phyloP scores from a whole-genome alignment of 495 filamentous ascomycete genomes.

The Alectoria sarmentosa region DNA sequence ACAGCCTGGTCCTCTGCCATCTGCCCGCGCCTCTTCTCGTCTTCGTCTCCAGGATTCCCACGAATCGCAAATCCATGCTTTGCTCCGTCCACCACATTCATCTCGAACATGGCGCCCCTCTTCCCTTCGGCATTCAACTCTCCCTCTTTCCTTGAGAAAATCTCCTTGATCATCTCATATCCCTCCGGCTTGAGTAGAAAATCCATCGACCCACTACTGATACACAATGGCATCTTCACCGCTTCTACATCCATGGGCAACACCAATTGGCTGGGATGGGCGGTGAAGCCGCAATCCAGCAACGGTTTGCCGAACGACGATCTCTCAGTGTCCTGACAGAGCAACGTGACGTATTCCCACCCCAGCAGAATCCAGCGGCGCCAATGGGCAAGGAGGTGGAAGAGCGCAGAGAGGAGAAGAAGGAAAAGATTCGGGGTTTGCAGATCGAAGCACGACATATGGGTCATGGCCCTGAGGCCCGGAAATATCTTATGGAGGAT shows the following conservation, averaged over 20 bases:
- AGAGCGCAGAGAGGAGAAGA: slow-evolving; percentile 41
- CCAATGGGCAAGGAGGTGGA: slow-evolving; percentile 33
- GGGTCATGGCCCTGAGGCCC: slow-evolving; percentile 18
- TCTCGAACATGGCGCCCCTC: too few relatives aligned
- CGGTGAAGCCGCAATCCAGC: slow-evolving; percentile 47
- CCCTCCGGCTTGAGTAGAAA: slow-evolving; percentile 33
- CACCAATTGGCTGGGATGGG: slow-evolving; percentile 45
- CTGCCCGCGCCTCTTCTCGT: slow-evolving; percentile 37
- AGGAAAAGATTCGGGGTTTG: slow-evolving; percentile 40
- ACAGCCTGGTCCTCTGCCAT: slow-evolving; percentile 49
- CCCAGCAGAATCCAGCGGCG: slow-evolving; percentile 55
- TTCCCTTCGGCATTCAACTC: background rate
- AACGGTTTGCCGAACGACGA: slow-evolving; percentile 30
- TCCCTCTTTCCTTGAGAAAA: slow-evolving; percentile 37
- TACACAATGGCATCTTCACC: slow-evolving; percentile 44
- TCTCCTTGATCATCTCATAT: slow-evolving; percentile 37
- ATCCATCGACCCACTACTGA: slow-evolving; percentile 52
- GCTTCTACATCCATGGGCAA: slow-evolving; percentile 49
- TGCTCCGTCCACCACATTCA: too few relatives aligned
- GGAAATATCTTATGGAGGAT: slow-evolving; percentile 18
- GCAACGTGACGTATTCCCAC: slow-evolving; percentile 42
- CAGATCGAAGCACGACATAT: slow-evolving; percentile 31
- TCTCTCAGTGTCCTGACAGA: slow-evolving; percentile 32
- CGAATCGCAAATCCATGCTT: too few relatives aligned
- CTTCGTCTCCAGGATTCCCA: slow-evolving; percentile 36